A percentile compares a stretch with the other conserved stretches of the same genome.
Evolutionary conservation across 2,329 filamentous ascomycete species (phyloP).

Genomic region (Fusarium pseudonygamai): DNA sequence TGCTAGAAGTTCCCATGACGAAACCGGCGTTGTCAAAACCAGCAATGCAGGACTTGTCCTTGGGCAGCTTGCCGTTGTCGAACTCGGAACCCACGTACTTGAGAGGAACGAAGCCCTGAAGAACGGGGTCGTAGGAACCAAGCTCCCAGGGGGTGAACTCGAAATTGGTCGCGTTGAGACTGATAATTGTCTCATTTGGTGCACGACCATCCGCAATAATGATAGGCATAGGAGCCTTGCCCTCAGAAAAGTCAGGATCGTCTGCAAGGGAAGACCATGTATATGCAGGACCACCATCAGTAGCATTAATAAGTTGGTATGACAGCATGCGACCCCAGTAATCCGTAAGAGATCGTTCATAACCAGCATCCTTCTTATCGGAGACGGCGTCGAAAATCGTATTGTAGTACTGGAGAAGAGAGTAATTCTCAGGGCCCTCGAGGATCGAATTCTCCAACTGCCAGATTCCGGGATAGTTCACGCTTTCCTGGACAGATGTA

Average conservation of each 20-base stretch:
- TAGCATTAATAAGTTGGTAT: conserved; percentile 83
- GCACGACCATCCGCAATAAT: conserved; percentile 59
- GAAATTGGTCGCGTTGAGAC: conserved; percentile 68
- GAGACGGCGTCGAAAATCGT: conserved; percentile 49
- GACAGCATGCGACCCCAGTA: conserved; percentile 89
- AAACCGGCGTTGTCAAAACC: conserved; percentile 85
- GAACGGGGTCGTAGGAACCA: conserved; percentile 69
- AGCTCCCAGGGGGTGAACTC: conserved; percentile 75
- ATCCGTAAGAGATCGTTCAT: conserved; percentile 78
- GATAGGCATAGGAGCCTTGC: conserved; percentile 58
- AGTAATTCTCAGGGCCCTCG: conserved; percentile 50
- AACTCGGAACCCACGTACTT: conserved; percentile 69
- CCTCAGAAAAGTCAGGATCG: conserved; percentile 54
- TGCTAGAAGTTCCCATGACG: conserved; percentile 83
- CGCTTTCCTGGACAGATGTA: conserved; percentile 61
- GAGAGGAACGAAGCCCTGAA: conserved; percentile 68
- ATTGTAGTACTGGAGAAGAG: conserved; percentile 52
- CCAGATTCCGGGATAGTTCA: conserved; percentile 52
- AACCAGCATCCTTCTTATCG: conserved; percentile 53
- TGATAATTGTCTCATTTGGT: conserved; percentile 55
- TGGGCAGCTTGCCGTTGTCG: conserved; percentile 56
- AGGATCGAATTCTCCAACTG: conserved; percentile 55
- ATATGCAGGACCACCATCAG: conserved; percentile 76
- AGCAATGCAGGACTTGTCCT: conserved; percentile 57
- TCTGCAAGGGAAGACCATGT: conserved; percentile 79